phyloP scores from a whole-genome alignment of 768 basidiomycete genomes.

The Termitomyces sp. region DNA sequence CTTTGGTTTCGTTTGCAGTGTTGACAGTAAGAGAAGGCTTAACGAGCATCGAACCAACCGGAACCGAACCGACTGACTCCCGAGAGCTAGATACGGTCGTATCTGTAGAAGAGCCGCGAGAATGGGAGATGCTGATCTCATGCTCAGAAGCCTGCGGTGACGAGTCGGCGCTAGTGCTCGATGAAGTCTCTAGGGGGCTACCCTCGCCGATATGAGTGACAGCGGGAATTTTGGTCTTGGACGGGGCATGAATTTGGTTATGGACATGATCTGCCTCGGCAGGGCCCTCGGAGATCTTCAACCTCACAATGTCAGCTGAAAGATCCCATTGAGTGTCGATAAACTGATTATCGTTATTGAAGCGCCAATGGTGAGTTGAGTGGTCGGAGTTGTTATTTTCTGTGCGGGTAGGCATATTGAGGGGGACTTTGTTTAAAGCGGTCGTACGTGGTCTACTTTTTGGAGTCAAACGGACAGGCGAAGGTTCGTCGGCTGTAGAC shows the following conservation, averaged over 20 bases:
- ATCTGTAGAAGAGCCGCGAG: constrained; percentile 82
- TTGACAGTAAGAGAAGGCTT: constrained; percentile 53
- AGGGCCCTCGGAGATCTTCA: constrained; percentile 59
- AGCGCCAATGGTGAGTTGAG: constrained; percentile 55
- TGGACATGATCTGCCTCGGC: constrained; percentile 50
- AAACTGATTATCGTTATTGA: constrained; percentile 61
- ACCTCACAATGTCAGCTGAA: constrained; percentile 67
- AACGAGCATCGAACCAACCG: constrained; percentile 55
- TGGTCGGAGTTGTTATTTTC: constrained; percentile 38
- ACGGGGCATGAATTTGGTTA: constrained; percentile 60
- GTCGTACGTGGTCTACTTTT: constrained; percentile 28
- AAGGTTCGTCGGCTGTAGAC: constrained; percentile 33
- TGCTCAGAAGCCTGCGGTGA: constrained; percentile 70
- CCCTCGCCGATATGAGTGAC: constrained; percentile 58
- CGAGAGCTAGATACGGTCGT: constrained; percentile 61
- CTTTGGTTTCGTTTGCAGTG: constrained; percentile 56
- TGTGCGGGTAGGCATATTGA: constrained; percentile 47
- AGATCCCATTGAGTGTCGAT: constrained; percentile 70
- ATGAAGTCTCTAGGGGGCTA: constrained; percentile 72
- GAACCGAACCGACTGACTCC: constrained; percentile 47
- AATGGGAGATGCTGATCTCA: constrained; percentile 65
- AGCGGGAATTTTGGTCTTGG: constrained; percentile 58
- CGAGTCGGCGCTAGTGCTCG: constrained; percentile 68
- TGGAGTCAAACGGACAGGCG: constrained; percentile 30
- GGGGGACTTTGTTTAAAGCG: constrained; percentile 34